Evolutionary conservation across 2,329 filamentous ascomycete species (phyloP), one percentile per base, ranked within the genome.

Genomic region (Aspergillus hiratsukae): DNA sequence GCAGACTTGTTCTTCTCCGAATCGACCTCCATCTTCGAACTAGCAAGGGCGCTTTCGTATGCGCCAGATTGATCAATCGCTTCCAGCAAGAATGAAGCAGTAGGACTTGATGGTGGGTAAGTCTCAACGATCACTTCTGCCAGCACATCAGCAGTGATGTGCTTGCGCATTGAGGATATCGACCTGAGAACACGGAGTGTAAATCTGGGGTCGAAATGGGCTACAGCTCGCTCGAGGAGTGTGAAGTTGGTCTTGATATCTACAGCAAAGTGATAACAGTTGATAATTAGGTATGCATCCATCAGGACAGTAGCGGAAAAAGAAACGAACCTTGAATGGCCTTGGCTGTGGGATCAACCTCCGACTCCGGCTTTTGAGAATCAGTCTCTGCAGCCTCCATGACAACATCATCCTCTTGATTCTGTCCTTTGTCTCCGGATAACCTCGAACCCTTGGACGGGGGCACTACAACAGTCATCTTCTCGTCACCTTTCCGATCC

Each of bases 211-310:
- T 99, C 94, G 75, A 97, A 99, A 67, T 95, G 86, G 63, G 87
- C 83, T 62, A 99, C 93, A 64, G 92, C 94, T 69, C 91, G 89
- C 70, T 97, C 92, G 70, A 99, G 83, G 63, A 99, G 83, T 52
- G 86, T 85, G 72, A 97, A 97, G 78, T 95, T 97, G 81, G 85
- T 87, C 78, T 92, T 94, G 79, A 99, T 96, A 75, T 97, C 94
- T 97, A 71, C 41, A 56, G 58, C 51, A 17, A 48, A 28, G 29
- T 11, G 48, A 52, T 45, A 23, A 41, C 19, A 48, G 9, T 43
- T 4, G n/a, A 19, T 49, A 17, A 50, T 60, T 61, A 64, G 53
- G 45, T 11, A 43, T 37, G 37, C 41, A 31, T 45, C 23, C 41
- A 25, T 43, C 37, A 49, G 48, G 28, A 27, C 25, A 35, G 21